These are phyloP conservation scores for Camellia sinensis DNA, from an alignment of 148 eudicot species.

Conservation along the genomic window DNA sequence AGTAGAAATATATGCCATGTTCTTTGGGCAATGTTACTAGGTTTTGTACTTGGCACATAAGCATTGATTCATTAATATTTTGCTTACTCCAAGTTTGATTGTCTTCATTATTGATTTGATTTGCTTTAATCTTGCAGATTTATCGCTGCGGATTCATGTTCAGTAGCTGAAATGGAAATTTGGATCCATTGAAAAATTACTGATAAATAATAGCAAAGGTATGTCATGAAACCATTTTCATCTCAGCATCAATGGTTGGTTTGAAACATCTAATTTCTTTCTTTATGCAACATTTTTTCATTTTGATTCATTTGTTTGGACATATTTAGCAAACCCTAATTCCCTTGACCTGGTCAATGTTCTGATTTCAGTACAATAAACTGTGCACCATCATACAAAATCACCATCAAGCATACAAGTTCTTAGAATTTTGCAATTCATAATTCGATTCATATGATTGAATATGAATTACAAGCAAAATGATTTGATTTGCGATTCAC, in stretches of 20 bases:
- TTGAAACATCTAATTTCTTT: neutral
- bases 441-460: no score
- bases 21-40: no score
- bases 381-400: neutral
- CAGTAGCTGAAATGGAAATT: neutral
- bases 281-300: neutral
- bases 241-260: neutral
- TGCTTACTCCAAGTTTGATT: neutral
- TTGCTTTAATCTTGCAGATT: conserved; percentile 4
- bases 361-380: neutral
- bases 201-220: conserved; percentile 2
- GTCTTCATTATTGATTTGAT: neutral
- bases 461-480: no score
- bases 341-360: neutral
- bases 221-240: neutral
- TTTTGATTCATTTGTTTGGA: neutral
- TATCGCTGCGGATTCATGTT: neutral
- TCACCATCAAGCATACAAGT: neutral
- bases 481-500: no score
- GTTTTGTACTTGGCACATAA: neutral
- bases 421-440: no score
- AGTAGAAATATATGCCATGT: neutral
- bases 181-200: neutral
- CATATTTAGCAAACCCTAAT: neutral
- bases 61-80: neutral